These are phyloP conservation scores for Fusarium sulawesiense DNA, from an alignment of 2,329 filamentous ascomycete species.

Conservation along the genomic window DNA sequence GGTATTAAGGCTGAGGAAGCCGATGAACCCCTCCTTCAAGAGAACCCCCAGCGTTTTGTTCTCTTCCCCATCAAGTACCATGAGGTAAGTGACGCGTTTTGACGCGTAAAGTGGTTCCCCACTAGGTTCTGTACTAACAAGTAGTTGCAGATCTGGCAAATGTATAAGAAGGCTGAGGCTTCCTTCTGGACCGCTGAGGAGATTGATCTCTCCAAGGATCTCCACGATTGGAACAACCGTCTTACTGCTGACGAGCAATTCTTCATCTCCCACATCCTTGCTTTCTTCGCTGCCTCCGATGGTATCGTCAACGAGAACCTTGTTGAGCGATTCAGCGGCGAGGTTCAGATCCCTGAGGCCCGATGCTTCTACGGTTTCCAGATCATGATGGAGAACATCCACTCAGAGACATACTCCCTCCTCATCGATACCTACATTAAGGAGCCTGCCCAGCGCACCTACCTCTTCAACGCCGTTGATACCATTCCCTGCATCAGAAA, in stretches of 20 bases:
- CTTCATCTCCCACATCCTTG: conserved; percentile 98
- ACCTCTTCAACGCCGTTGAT: conserved; percentile 98
- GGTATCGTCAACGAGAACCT: conserved; percentile 99
- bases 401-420: conserved; percentile 99
- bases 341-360: conserved; percentile 97
- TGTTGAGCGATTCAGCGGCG: conserved; percentile 94
- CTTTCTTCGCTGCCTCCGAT: conserved; percentile 98
- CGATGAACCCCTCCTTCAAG: conserved; percentile 90
- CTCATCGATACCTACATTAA: conserved; percentile 99
- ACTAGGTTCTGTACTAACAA: conserved; percentile 53
- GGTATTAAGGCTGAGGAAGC: conserved; percentile 75
- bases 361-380: conserved; percentile 99
- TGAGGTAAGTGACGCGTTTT: conserved; percentile 78
- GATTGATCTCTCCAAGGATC: conserved; percentile 98
- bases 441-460: conserved; percentile 91
- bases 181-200: conserved; percentile 99
- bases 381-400: conserved; percentile 99
- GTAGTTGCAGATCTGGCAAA: conserved; percentile 88
- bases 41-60: conserved; percentile 96
- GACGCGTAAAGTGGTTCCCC: conserved; percentile 75
- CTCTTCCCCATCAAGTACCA: conserved; percentile 99
- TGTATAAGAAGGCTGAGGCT: conserved; percentile 99
- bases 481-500: conserved; percentile 98
- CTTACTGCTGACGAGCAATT: conserved; percentile 97
- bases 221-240: conserved; percentile 99